phyloP scores from a whole-genome alignment of 768 basidiomycete species.

The Boletus bicolor region DNA sequence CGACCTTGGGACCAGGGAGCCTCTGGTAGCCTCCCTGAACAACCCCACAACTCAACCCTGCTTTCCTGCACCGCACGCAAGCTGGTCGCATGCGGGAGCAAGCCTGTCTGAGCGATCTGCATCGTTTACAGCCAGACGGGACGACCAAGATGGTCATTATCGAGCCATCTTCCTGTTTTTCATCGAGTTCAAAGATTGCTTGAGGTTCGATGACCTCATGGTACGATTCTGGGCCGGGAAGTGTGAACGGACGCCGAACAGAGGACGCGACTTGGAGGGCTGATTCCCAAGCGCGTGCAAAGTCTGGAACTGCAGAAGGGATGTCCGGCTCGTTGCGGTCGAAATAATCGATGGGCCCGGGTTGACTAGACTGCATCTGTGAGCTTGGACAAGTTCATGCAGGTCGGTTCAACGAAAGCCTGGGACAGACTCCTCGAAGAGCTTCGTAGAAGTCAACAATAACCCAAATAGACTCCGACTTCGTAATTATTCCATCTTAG shows the following conservation, averaged over 20 bases:
- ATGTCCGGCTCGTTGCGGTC: neutral
- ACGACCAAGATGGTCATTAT: slow-evolving; percentile 21
- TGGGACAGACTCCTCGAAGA: neutral
- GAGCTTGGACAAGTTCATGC: neutral
- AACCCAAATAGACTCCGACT: neutral
- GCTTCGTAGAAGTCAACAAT: neutral
- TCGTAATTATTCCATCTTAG: neutral
- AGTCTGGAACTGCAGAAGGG: slow-evolving; percentile 9
- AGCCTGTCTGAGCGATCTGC: slow-evolving; percentile 4
- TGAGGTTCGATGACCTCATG: slow-evolving; percentile 19
- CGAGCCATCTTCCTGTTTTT: slow-evolving; percentile 6
- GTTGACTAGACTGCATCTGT: slow-evolving; percentile 10
- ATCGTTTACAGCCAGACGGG: slow-evolving; percentile 18
- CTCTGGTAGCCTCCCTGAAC: slow-evolving; percentile 14
- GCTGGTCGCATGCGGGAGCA: slow-evolving; percentile 28
- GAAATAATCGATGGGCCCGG: neutral
- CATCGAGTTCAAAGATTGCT: slow-evolving; percentile 29
- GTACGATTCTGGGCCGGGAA: slow-evolving; percentile 15
- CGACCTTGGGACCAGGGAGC: slow-evolving; percentile 24
- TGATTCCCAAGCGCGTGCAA: slow-evolving; percentile 22
- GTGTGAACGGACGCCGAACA: slow-evolving; percentile 27
- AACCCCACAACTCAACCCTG: neutral
- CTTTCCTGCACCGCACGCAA: slow-evolving; percentile 24
- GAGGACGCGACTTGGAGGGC: slow-evolving; percentile 5
- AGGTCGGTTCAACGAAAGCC: neutral